Evolutionary conservation across 1,284 basidiomycete genomes (phyloP), one percentile per base, ranked within the genome.

Genomic region (Cryptococcus sp.): DNA sequence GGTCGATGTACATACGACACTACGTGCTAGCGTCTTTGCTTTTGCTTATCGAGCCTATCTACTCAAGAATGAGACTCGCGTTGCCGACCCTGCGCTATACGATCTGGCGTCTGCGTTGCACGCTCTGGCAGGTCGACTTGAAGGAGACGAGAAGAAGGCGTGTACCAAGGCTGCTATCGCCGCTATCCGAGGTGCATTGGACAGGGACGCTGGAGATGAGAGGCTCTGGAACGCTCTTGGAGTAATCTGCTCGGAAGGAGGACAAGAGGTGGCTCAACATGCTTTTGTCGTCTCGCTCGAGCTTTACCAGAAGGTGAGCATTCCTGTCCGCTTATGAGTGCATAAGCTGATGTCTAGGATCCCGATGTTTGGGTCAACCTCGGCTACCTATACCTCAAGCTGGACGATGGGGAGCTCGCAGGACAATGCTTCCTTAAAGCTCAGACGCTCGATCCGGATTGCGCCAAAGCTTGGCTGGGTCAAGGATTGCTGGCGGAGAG

Each of bases 381-480:
- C 3, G 95, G 94, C 0, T 77, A 97, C 49, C 76, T 99, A 40
- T 98, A 93, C 68, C 77, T 94, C n/a, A 74, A 84, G 47, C 79
- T 93, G 57, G 77, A 80, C 24, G 94, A 98, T 68, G 62, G 78
- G 0, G 86, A 90, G 50, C 76, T 98, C 26, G 91, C 93, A 0
- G 87, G 87, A 57, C 83, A 93, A 65, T 84, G 87, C 1, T 83
- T 99, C 60, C 80, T 85, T 60, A 84, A 84, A 55, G 88, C 93
- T 14, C 94, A 97, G 68, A 85, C 85, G 11, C 77, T 93, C 19
- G 91, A 97, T 74, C 90, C 95, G 2, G 94, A 97, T 62, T 86
- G 84, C 72, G 80, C 86, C 0, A 69, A 83, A 24, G 84, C 91
- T n/a, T 98, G 95, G 95, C 79, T 95, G 14, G 95, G 93, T 0